phyloP scores from a whole-genome alignment of 805 yeast species.

The Danielia reshetovae region DNA sequence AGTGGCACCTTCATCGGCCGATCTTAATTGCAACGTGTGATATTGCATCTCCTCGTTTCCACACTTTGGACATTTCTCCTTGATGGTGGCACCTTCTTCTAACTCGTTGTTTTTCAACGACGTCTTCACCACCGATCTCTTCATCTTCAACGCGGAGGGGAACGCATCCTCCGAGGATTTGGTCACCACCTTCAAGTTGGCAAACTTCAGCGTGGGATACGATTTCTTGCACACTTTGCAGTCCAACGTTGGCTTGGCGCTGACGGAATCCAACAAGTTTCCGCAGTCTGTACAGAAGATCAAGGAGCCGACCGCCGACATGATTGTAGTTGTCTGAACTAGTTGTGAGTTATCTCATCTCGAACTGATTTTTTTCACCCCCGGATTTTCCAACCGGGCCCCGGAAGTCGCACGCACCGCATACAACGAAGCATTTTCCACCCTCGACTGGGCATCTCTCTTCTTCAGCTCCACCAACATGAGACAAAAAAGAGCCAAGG shows the following conservation, averaged over 20 bases:
- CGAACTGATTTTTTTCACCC: constrained; percentile 2
- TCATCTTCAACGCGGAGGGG: constrained; percentile 77
- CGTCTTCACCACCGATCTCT: constrained; percentile 89
- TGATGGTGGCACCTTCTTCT: constrained; percentile 94
- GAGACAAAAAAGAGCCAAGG: constrained; percentile 96
- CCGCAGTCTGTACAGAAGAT: constrained; percentile 95
- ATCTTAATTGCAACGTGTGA: constrained; percentile 92
- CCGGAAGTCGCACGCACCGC: constrained; percentile 2
- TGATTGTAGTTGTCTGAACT: constrained; percentile 20
- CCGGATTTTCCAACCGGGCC: constrained; percentile 1
- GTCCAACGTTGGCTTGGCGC: constrained; percentile 44
- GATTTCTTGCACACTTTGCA: constrained; percentile 51
- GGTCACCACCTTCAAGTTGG: constrained; percentile 81
- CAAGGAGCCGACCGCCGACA: constrained; percentile 95
- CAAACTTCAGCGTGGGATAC: constrained; percentile 52
- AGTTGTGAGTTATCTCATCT: neutral
- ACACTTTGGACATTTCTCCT: constrained; percentile 98
- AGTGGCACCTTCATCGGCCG: constrained; percentile 99
- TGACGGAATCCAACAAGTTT: constrained; percentile 70
- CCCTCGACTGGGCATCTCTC: constrained; percentile 3
- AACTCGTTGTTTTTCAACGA: constrained; percentile 68
- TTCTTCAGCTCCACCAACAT: constrained; percentile 30
- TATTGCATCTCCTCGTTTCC: constrained; percentile 98
- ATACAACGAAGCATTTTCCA: neutral
- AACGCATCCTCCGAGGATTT: constrained; percentile 89